phyloP scores from a whole-genome alignment of 2,329 filamentous ascomycete genomes.

The Colletotrichum gloeosporioides region DNA sequence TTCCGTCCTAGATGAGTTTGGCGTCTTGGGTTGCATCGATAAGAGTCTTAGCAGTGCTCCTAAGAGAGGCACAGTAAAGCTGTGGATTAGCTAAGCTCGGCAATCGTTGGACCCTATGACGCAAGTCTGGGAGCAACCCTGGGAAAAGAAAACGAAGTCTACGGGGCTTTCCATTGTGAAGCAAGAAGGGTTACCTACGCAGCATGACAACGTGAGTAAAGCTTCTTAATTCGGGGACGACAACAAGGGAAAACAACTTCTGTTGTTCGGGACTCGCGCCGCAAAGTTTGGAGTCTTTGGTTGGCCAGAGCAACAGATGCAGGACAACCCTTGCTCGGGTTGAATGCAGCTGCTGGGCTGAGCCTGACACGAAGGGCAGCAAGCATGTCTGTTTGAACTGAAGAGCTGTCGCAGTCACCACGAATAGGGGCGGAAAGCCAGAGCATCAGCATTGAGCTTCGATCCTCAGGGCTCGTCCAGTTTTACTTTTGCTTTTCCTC shows the following conservation, averaged over 20 bases:
- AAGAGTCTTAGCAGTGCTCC: background rate
- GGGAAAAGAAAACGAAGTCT: background rate
- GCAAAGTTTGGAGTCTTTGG: background rate
- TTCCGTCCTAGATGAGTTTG: background rate
- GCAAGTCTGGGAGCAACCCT: background rate
- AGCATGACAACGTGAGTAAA: background rate
- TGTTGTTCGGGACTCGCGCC: background rate
- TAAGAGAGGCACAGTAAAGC: background rate
- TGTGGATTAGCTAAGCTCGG: background rate
- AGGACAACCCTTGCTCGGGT: slow-evolving; percentile 1
- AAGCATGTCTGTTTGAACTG: background rate
- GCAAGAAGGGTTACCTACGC: background rate
- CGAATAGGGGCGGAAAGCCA: background rate
- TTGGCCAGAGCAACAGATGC: slow-evolving; percentile 8
- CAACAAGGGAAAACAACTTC: background rate
- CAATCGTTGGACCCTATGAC: background rate
- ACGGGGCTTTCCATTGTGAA: background rate
- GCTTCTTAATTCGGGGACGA: background rate
- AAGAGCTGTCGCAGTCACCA: background rate
- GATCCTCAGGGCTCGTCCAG: background rate
- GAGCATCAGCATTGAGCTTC: background rate
- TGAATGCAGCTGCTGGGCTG: background rate
- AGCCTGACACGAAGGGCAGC: background rate
- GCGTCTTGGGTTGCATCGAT: background rate
- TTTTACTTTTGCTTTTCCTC: background rate